Evolutionary conservation across 2,329 filamentous ascomycete species (phyloP).

Genomic region (Rutstroemia sp.): DNA sequence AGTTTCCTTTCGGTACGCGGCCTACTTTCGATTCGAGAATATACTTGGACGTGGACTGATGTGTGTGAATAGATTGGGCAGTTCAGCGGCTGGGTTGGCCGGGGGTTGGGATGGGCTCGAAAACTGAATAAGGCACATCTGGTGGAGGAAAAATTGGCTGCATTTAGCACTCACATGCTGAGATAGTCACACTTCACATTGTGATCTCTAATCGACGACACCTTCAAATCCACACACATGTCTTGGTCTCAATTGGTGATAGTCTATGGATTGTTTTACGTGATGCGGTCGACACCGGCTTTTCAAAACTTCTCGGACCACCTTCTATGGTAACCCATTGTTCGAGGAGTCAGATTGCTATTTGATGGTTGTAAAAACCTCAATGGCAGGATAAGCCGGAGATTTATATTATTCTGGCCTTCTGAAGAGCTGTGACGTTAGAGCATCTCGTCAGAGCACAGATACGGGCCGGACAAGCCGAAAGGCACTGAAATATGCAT

Average conservation of each 20-base stretch:
- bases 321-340: constrained; percentile 25
- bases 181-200: constrained; percentile 27
- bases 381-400: constrained; percentile 26
- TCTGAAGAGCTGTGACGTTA: constrained; percentile 57
- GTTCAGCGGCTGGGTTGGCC: constrained; percentile 6
- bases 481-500: background rate
- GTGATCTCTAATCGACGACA: constrained; percentile 27
- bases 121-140: constrained; percentile 12
- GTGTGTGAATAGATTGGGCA: constrained; percentile 8
- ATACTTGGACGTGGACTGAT: background rate
- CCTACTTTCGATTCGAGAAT: background rate
- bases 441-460: constrained; percentile 55
- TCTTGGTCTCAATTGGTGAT: constrained; percentile 3
- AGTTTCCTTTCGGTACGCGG: constrained; percentile 25
- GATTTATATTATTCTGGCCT: constrained; percentile 36
- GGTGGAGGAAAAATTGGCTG: constrained; percentile 17
- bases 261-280: constrained; percentile 8
- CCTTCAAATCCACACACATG: constrained; percentile 23
- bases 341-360: constrained; percentile 30
- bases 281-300: constrained; percentile 19
- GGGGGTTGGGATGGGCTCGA: background rate
- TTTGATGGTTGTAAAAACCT: constrained; percentile 22
- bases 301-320: constrained; percentile 30
- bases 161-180: constrained; percentile 23
- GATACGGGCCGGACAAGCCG: constrained; percentile 56